These are phyloP conservation scores for Exophiala dermatitidis DNA, from an alignment of 2,329 filamentous ascomycete genomes.

Conservation along the genomic window DNA sequence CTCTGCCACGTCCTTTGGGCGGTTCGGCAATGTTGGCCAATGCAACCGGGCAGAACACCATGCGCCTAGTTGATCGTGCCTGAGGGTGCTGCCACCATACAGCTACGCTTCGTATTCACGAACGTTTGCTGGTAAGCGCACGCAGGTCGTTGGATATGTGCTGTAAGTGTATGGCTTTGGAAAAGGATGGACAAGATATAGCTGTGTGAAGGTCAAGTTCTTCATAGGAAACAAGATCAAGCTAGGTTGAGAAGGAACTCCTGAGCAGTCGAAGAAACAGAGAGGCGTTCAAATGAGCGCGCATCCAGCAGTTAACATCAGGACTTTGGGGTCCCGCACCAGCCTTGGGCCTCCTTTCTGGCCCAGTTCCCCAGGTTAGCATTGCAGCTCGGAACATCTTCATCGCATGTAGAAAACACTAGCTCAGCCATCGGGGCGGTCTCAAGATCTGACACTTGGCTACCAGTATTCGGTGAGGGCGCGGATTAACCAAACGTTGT, in stretches of 20 bases:
- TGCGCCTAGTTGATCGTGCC: background rate
- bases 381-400: constrained; percentile 16
- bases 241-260: constrained; percentile 3
- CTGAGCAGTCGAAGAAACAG: constrained; percentile 4
- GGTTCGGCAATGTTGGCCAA: background rate
- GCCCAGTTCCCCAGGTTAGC: constrained; percentile 15
- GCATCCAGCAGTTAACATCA: constrained; percentile 14
- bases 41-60: background rate
- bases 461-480: constrained; percentile 22
- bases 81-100: background rate
- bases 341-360: constrained; percentile 15
- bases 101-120: background rate
- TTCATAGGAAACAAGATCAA: background rate
- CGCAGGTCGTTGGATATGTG: too few species aligned
- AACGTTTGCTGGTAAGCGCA: too few species aligned
- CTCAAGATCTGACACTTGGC: constrained; percentile 20
- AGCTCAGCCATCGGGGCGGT: constrained; percentile 20
- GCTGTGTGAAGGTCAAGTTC: background rate
- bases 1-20: background rate
- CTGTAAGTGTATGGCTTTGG: background rate
- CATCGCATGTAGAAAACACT: constrained; percentile 22
- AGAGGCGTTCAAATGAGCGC: constrained; percentile 13
- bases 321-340: constrained; percentile 17
- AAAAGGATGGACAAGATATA: background rate
- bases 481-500: constrained; percentile 24